Conservation (phyloP, 1,139 yeast genomes). For the Geotrichum fermentans region DNA sequence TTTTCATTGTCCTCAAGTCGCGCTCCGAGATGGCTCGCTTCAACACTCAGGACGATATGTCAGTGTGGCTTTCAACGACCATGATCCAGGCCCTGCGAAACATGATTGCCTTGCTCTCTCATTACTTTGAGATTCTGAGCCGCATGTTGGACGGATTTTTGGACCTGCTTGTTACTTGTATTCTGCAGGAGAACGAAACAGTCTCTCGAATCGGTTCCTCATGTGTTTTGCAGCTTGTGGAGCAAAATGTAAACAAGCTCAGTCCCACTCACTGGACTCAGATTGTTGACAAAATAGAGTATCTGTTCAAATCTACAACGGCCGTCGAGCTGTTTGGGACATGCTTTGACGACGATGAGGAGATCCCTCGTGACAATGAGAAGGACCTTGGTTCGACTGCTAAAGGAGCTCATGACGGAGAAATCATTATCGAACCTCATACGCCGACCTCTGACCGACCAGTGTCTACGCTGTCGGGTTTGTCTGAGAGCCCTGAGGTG, state of each 20-base stretch:
- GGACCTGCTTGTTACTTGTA: conserved; percentile 74
- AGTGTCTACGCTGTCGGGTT: not conserved
- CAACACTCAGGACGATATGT: conserved; percentile 70
- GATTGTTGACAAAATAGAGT: conserved; percentile 57
- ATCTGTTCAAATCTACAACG: conserved; percentile 73
- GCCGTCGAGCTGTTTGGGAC: conserved; percentile 76
- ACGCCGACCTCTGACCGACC: conserved; percentile 1
- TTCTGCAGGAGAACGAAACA: conserved; percentile 94
- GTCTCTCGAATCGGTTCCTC: conserved; percentile 92
- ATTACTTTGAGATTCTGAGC: conserved; percentile 70
- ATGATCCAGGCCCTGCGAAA: conserved; percentile 91
- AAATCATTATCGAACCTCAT: not conserved
- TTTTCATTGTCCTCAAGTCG: conserved; percentile 71
- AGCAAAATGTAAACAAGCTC: conserved; percentile 67
- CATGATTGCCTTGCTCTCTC: conserved; percentile 76
- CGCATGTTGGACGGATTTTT: conserved; percentile 72
- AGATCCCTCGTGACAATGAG: conserved; percentile 12
- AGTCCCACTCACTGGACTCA: conserved; percentile 64
- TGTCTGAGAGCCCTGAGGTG: not conserved
- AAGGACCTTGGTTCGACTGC: conserved; percentile 2
- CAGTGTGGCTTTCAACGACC: conserved; percentile 97
- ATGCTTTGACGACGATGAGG: conserved; percentile 26
- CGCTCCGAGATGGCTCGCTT: conserved; percentile 70
- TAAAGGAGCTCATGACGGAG: not conserved
- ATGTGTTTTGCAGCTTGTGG: conserved; percentile 71